Evolutionary conservation across 148 eudicot species (phyloP).

Genomic region (Fagopyrum esculentum): DNA sequence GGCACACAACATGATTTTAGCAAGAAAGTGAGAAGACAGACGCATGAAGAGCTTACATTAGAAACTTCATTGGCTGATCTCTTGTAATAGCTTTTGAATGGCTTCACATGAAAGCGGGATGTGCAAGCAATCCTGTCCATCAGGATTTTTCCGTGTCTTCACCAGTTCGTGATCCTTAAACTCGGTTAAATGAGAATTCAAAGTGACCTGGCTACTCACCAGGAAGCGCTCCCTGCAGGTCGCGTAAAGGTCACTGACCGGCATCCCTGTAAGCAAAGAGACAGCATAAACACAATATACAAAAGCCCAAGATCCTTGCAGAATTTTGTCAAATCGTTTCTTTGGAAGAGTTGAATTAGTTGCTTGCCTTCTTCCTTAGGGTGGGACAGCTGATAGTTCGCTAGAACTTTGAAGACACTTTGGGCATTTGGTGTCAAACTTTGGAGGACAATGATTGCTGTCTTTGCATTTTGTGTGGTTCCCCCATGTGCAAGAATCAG

Average conservation of each 20-base stretch:
- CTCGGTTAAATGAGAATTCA: conserved; percentile 88
- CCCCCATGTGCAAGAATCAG: conserved; percentile 72
- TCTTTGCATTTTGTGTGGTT: conserved; percentile 64
- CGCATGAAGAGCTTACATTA: not conserved
- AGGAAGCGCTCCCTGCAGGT: conserved; percentile 77
- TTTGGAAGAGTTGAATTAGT: not conserved
- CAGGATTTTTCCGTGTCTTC: conserved; percentile 66
- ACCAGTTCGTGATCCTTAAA: conserved; percentile 91
- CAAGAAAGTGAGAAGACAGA: not conserved
- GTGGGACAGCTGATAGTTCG: conserved; percentile 75
- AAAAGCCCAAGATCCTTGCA: not conserved
- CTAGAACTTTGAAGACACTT: conserved; percentile 91
- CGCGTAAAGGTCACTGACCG: conserved; percentile 50
- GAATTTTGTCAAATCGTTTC: not conserved
- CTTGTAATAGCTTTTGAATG: conserved; percentile 61
- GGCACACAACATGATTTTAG: not conserved
- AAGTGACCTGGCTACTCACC: conserved; percentile 84
- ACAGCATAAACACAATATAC: not conserved
- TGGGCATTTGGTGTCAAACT: conserved; percentile 98
- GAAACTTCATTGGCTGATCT: conserved; percentile 35
- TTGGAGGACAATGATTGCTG: conserved; percentile 82
- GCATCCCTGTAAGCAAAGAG: conserved; percentile 50
- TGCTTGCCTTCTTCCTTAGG: conserved; percentile 71
- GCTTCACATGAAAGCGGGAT: conserved; percentile 76
- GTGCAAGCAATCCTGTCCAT: conserved; percentile 87